Conservation (phyloP, 805 yeast genomes). For the Cyberlindnera nakhonratchasimensis region DNA sequence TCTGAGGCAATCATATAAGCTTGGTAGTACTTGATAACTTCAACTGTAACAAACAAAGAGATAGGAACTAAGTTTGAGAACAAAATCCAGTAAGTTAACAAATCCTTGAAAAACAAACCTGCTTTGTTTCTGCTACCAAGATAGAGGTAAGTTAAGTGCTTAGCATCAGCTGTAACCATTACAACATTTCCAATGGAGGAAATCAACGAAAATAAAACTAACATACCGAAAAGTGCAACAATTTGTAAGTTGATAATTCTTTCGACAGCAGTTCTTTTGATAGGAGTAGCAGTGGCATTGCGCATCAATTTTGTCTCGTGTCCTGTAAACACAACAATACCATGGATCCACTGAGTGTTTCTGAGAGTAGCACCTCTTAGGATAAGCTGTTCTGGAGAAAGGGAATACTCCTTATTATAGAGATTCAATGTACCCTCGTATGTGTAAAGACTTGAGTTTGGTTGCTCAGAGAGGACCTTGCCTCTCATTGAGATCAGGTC, state of each 20-base stretch:
- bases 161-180: slow-evolving; percentile 51
- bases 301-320: slow-evolving; percentile 98
- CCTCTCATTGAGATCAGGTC: slow-evolving; percentile 55
- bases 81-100: slow-evolving; percentile 92
- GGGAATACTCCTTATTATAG: slow-evolving; percentile 58
- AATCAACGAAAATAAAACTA: slow-evolving; percentile 69
- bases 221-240: slow-evolving; percentile 76
- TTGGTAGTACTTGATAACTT: slow-evolving; percentile 91
- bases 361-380: slow-evolving; percentile 93
- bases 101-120: slow-evolving; percentile 75
- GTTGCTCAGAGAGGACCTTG: slow-evolving; percentile 77
- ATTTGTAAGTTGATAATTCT: slow-evolving; percentile 91
- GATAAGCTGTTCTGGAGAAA: slow-evolving; percentile 87
- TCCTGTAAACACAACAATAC: slow-evolving; percentile 92
- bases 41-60: slow-evolving; percentile 93
- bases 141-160: slow-evolving; percentile 58
- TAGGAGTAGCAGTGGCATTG: slow-evolving; percentile 98
- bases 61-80: slow-evolving; percentile 98
- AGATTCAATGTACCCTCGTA: slow-evolving; percentile 80
- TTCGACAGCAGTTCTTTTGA: slow-evolving; percentile 95
- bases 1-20: slow-evolving; percentile 93
- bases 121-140: slow-evolving; percentile 66
- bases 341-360: slow-evolving; percentile 94
- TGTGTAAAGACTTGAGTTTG: slow-evolving; percentile 90
- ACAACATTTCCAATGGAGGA: slow-evolving; percentile 88